Evolutionary conservation across 2,329 filamentous ascomycete genomes (phyloP).

Genomic region (Venturiaceae sp.): DNA sequence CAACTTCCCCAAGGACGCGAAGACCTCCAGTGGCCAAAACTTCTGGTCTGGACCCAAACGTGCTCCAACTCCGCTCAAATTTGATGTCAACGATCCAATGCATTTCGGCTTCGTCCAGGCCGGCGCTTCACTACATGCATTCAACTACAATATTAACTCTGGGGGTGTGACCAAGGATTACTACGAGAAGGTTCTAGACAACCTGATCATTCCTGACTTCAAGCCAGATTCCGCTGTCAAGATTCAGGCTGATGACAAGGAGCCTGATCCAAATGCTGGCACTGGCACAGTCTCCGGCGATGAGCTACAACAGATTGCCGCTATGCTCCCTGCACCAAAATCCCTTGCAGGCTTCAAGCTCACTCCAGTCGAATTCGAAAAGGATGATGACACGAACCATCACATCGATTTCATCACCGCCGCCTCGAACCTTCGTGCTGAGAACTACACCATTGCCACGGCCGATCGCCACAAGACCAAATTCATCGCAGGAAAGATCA

Average conservation of each 20-base stretch:
- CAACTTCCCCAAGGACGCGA: slow-evolving; percentile 94
- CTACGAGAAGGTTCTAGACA: slow-evolving; percentile 72
- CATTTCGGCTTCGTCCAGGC: slow-evolving; percentile 84
- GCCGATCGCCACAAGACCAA: slow-evolving; percentile 97
- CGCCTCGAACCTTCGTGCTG: slow-evolving; percentile 88
- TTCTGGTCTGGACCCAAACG: slow-evolving; percentile 99
- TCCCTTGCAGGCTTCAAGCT: slow-evolving; percentile 81
- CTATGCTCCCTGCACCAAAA: slow-evolving; percentile 67
- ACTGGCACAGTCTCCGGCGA: slow-evolving; percentile 56
- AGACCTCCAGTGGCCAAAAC: slow-evolving; percentile 74
- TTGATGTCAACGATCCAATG: slow-evolving; percentile 73
- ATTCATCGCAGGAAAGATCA: slow-evolving; percentile 99
- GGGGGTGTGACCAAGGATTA: slow-evolving; percentile 60
- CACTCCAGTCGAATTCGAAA: slow-evolving; percentile 91
- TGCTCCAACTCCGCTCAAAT: slow-evolving; percentile 83
- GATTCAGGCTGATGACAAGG: slow-evolving; percentile 93
- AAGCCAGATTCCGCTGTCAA: slow-evolving; percentile 81
- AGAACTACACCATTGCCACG: slow-evolving; percentile 94
- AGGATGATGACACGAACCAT: slow-evolving; percentile 95
- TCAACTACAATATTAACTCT: slow-evolving; percentile 96
- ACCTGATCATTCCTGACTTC: slow-evolving; percentile 95
- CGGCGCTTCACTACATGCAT: slow-evolving; percentile 86
- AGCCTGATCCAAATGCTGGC: slow-evolving; percentile 79
- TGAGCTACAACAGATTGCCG: slow-evolving; percentile 60
- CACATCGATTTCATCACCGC: slow-evolving; percentile 99